Evolutionary conservation across 306 rosid genomes (phyloP), one percentile per base, ranked within the genome.

Genomic region (Mimosa pudica): DNA sequence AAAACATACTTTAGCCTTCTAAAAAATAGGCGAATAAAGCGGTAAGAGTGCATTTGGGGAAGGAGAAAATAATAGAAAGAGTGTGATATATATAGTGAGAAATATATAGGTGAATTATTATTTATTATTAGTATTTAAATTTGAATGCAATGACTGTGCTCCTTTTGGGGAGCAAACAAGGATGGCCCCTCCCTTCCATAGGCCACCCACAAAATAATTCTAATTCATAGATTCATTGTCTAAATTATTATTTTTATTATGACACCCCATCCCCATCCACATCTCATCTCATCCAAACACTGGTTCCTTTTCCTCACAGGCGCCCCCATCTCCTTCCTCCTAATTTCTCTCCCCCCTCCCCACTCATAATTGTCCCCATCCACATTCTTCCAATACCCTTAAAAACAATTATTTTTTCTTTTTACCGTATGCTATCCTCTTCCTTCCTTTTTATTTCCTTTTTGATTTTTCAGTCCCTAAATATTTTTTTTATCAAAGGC

Each of bases 161-260:
- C 80, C 93, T 89, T 94, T 94, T 90, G 89, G 98, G 98, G 98
- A 90, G 98, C 97, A 92, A 88, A 87, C 85, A 79, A 75, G 86
- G 86, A 86, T 82, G 96, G 94, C 84, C 70, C 84, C 68, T 86
- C 90, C 90, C 32, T 84, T 89, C 77, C 84, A 79, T 7, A 20
- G 65, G 65, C 35, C 65, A 58, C 65, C 64, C 64, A 18, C 35
- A 20, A 18, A 58, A 58, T 58, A 20, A 58, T 58, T n/a, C 6
- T 1, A 58, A 58, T 11, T 30, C 14, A 60, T 20, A 60, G 10
- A 60, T 60, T 24, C 14, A 60, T 60, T 54, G 9, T 16, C 1
- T n/a, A 55, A 17, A 57, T 57, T 2, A 57, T 57, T 51, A 14
- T 51, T 14, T 13, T 17, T 55, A 57, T 62, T 32, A 62, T 32